Conservation (phyloP, 2,329 filamentous ascomycete genomes). For the Samsoniella hepiali region DNA sequence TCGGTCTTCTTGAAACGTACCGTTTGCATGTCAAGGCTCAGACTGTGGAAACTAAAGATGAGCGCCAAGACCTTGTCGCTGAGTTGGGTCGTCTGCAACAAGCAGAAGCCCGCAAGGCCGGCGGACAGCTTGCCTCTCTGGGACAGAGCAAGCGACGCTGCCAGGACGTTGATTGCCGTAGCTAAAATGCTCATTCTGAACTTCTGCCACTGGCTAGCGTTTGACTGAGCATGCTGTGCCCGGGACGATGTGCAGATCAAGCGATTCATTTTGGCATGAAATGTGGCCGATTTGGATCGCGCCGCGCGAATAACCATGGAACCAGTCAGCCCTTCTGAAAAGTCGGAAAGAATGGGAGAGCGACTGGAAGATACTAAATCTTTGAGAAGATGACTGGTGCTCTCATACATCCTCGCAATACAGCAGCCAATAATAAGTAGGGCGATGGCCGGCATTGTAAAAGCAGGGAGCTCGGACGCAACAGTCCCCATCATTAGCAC, state of each 20-base stretch:
- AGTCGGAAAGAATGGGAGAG: conserved; percentile 55
- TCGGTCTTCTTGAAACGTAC: conserved; percentile 32
- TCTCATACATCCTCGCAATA: conserved; percentile 49
- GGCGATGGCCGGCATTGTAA: conserved; percentile 43
- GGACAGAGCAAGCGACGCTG: neutral
- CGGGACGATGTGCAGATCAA: conserved; percentile 46
- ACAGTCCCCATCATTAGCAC: conserved; percentile 38
- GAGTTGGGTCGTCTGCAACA: conserved; percentile 54
- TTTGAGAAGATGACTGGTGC: conserved; percentile 45
- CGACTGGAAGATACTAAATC: conserved; percentile 43
- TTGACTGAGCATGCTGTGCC: conserved; percentile 35
- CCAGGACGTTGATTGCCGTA: neutral
- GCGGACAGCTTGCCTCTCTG: conserved; percentile 40
- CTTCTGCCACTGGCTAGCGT: conserved; percentile 6
- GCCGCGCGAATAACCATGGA: conserved; percentile 50
- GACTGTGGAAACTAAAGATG: conserved; percentile 51
- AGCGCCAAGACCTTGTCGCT: conserved; percentile 49
- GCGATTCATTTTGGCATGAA: conserved; percentile 46
- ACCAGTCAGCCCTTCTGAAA: conserved; percentile 50
- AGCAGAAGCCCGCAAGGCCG: conserved; percentile 53
- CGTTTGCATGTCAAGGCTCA: conserved; percentile 50
- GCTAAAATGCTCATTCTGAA: conserved; percentile 10
- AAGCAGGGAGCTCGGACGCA: conserved; percentile 49
- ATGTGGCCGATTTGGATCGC: conserved; percentile 44
- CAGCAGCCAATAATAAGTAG: conserved; percentile 44